phyloP scores from a whole-genome alignment of 2,329 filamentous ascomycete genomes.

The Phoma sp. region DNA sequence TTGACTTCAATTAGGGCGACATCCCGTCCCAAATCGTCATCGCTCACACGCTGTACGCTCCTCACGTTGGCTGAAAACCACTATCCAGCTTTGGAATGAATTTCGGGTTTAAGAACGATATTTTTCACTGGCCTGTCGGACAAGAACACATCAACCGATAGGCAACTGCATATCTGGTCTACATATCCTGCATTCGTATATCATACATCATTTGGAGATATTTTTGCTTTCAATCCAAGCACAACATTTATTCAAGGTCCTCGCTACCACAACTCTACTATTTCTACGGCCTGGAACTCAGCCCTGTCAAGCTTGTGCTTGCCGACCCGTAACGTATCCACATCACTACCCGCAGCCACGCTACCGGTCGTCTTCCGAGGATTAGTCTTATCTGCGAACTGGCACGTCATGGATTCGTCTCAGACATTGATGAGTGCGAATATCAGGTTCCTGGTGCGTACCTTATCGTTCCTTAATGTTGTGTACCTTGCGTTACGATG shows the following conservation, averaged over 20 bases:
- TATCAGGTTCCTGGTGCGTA: conserved; percentile 56
- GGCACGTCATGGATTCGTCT: conserved; percentile 52
- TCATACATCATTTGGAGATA: conserved; percentile 15
- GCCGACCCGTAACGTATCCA: conserved; percentile 31
- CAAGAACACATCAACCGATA: conserved; percentile 54
- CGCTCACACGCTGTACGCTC: conserved; percentile 2
- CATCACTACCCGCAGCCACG: conserved; percentile 38
- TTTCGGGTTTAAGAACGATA: conserved; percentile 49
- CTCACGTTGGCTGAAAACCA: conserved; percentile 1
- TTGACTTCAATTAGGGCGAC: conserved; percentile 11
- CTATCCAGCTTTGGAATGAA: conserved; percentile 41
- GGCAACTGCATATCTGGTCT: neutral
- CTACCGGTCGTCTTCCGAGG: conserved; percentile 33
- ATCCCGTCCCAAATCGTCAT: conserved; percentile 16
- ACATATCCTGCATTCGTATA: neutral
- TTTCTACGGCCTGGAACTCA: conserved; percentile 30
- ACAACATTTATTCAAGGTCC: conserved; percentile 33
- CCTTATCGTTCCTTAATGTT: conserved; percentile 27
- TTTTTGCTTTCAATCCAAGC: conserved; percentile 33
- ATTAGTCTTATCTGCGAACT: conserved; percentile 41
- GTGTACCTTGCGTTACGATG: conserved; percentile 24
- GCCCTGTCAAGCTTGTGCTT: conserved; percentile 33
- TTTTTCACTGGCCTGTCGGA: conserved; percentile 53
- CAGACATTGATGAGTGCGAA: conserved; percentile 55
- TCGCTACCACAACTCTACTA: conserved; percentile 28